Evolutionary conservation across 495 filamentous ascomycete species (phyloP).

Genomic region (Amniculicola lignicola): DNA sequence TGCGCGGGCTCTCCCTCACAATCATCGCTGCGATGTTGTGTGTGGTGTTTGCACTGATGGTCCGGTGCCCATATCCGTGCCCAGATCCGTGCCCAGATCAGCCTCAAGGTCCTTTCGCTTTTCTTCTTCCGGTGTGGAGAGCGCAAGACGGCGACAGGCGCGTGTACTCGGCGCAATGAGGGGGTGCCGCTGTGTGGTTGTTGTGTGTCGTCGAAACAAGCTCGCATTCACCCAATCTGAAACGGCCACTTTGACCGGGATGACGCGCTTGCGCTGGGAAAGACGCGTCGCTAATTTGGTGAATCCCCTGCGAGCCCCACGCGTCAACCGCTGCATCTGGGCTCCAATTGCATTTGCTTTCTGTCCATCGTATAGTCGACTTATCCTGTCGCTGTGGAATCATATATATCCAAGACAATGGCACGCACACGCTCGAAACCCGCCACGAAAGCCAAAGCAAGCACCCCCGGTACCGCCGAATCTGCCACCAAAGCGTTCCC

Average conservation of each 20-base stretch:
- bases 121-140: background rate
- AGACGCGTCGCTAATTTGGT: constrained; percentile 13
- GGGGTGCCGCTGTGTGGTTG: background rate
- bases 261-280: constrained; percentile 3
- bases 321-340: background rate
- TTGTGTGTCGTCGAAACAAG: constrained; percentile 4
- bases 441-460: constrained; percentile 11
- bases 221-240: constrained; percentile 12
- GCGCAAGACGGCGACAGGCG: background rate
- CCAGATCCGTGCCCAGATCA: background rate
- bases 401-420: constrained; percentile 10
- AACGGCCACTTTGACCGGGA: constrained; percentile 10
- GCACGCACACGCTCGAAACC: constrained; percentile 35
- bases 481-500: constrained; percentile 19
- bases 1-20: constrained; percentile 30
- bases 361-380: background rate
- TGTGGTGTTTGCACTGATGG: background rate
- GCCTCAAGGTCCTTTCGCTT: background rate
- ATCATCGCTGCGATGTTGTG: constrained; percentile 28
- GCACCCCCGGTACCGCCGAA: constrained; percentile 2
- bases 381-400: background rate
- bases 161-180: background rate
- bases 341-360: constrained; percentile 6
- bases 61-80: constrained; percentile 28
- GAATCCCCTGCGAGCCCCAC: background rate